Base-by-base conservation (phyloP, 345 rosid genomes). In the Cardiospermum halicacabum region DNA sequence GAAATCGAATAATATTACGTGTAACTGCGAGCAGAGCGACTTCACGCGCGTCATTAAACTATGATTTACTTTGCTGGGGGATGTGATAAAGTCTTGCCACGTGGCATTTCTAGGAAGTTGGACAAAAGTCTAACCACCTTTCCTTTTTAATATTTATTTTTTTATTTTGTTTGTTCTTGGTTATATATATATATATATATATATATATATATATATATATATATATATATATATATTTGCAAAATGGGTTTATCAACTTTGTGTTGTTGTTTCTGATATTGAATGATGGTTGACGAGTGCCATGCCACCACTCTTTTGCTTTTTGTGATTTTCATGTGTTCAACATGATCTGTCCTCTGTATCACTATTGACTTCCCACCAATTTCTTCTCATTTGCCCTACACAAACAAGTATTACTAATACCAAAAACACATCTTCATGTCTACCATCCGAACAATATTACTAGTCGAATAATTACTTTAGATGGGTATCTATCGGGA, bases 21-120 rank as follows among this genome's bases (percentile, higher is more conserved):
- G 58, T 57, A 45, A 56, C 56, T 24, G 64, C 56, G 74, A 47
- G 50, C 64, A 75, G 45, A 47, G n/a, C n/a, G 36, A 54, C 32
- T 62, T 49, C 77, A 70, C 77, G 72, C 75, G 79, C 72, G 66
- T 7, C 47, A 69, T 66, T 72, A 62, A 69, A 68, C 53, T 61
- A 74, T 16, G 19, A 65, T 47, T 53, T 54, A 11, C 62, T 31
- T 40, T 42, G 19, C 48, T 27, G 63, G 53, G 48, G 3, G 15
- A 10, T 19, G 3, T 24, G 39, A 3, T 36, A 28, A 16, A 26
- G 21, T 5, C 0, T 1, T 54, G 74, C 43, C 80, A 73, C 80
- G 71, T 78, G 80, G 73, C 62, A 0, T 0, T 11, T 66, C 58
- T 1, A 30, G 58, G 71, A 68, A 75, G 71, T 78, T 58, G 71